These are phyloP conservation scores for Panicum virgatum DNA, from an alignment of 202 grass and related monocot genomes.

Conservation along the genomic window DNA sequence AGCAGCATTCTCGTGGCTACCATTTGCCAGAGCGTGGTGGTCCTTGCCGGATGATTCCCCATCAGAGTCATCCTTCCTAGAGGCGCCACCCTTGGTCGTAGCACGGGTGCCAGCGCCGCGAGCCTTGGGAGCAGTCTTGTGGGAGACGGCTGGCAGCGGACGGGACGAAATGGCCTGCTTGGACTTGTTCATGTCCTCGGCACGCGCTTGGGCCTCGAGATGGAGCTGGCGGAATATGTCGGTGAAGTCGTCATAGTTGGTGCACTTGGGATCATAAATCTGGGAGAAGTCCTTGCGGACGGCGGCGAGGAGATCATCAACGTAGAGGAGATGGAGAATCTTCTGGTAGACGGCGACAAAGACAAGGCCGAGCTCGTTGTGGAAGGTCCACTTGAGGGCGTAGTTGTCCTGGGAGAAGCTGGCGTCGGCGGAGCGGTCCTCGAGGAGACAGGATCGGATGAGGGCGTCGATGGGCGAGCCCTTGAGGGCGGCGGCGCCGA, in stretches of 20 bases:
- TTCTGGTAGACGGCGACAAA: conserved; percentile 92
- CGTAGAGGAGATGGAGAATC: conserved; percentile 85
- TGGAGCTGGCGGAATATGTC: conserved; percentile 82
- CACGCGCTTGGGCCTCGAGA: conserved; percentile 75
- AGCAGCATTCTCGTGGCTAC: conserved; percentile 34
- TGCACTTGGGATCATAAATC: conserved; percentile 60
- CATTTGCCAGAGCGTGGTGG: conserved; percentile 30
- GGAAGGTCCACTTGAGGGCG: conserved; percentile 90
- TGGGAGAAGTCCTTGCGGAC: conserved; percentile 61
- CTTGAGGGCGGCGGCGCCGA: conserved; percentile 67
- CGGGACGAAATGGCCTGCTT: conserved; percentile 35
- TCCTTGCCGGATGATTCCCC: conserved; percentile 58
- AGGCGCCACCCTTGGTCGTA: no score
- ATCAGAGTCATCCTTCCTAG: conserved; percentile 61
- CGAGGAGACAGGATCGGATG: conserved; percentile 91
- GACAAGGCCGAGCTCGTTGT: conserved; percentile 86
- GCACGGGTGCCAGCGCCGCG: neutral
- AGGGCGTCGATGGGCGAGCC: conserved; percentile 88
- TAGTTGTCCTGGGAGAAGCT: conserved; percentile 70
- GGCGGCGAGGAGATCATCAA: conserved; percentile 77
- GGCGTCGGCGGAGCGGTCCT: conserved; percentile 79
- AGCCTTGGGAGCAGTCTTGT: conserved; percentile 21
- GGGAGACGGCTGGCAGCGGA: neutral
- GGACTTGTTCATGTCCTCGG: conserved; percentile 75
- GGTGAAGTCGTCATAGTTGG: conserved; percentile 46